These are phyloP conservation scores for Ustilago xerochloae DNA, from an alignment of 1,284 basidiomycete species.

Conservation along the genomic window DNA sequence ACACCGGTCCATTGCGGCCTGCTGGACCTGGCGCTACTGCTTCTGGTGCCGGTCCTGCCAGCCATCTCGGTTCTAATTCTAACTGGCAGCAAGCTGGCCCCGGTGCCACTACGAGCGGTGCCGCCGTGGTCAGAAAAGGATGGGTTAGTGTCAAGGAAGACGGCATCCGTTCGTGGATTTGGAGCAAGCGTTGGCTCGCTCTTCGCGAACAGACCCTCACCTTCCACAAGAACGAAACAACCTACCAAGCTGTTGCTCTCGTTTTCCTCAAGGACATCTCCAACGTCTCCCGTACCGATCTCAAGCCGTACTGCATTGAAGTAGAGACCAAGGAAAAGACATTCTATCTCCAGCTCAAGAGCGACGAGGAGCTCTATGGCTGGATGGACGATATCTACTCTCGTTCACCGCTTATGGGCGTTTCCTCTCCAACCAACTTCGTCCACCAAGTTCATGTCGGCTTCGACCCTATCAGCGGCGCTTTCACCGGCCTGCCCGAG, in stretches of 20 bases:
- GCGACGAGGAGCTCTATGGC: constrained; percentile 92
- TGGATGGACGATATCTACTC: constrained; percentile 97
- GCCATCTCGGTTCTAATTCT: constrained; percentile 29
- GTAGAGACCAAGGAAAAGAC: constrained; percentile 80
- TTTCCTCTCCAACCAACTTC: constrained; percentile 94
- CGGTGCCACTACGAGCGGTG: constrained; percentile 43
- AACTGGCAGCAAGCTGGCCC: constrained; percentile 50
- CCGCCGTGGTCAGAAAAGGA: constrained; percentile 63
- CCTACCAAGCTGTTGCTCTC: constrained; percentile 75
- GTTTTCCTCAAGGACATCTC: constrained; percentile 82
- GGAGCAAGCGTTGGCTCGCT: constrained; percentile 90
- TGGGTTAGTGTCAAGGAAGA: constrained; percentile 68
- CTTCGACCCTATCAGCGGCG: constrained; percentile 91
- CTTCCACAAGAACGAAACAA: constrained; percentile 88
- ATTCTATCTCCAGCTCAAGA: constrained; percentile 86
- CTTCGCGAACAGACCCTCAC: constrained; percentile 82
- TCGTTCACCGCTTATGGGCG: constrained; percentile 89
- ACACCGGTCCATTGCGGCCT: constrained; percentile 60
- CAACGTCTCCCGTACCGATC: constrained; percentile 87
- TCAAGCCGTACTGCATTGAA: constrained; percentile 87
- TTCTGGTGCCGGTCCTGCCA: constrained; percentile 17
- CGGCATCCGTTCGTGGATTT: constrained; percentile 80
- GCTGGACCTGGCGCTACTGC: constrained; percentile 55
- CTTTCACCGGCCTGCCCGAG: constrained; percentile 94
- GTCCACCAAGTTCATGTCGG: constrained; percentile 98